Conservation (phyloP, 176 grass and related monocot species). For the Elaeis guineensis region DNA sequence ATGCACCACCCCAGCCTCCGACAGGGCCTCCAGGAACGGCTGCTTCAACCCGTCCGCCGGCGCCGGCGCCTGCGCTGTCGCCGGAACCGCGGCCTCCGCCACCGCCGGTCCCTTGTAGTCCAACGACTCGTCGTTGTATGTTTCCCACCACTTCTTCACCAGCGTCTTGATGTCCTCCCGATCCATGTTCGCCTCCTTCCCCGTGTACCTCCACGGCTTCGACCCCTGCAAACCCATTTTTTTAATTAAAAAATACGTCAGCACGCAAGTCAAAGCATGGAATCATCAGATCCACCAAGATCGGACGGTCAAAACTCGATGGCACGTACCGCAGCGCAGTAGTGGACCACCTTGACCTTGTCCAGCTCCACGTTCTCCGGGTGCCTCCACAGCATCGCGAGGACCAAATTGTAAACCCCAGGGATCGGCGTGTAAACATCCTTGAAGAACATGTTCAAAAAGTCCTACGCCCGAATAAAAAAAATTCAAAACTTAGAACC, state of each 20-base stretch:
- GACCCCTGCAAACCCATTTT: slow-evolving; percentile 39
- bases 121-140: slow-evolving; percentile 56
- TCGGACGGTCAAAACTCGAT: not conserved
- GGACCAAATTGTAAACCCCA: slow-evolving; percentile 62
- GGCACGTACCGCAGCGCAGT: slow-evolving; percentile 66
- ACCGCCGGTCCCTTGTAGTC: slow-evolving; percentile 49
- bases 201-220: slow-evolving; percentile 89
- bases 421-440: slow-evolving; percentile 86
- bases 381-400: slow-evolving; percentile 95
- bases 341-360: slow-evolving; percentile 85
- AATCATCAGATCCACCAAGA: not conserved
- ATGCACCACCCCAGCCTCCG: slow-evolving; percentile 39
- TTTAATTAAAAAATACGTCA: too few species aligned
- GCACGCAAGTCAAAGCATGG: too few species aligned
- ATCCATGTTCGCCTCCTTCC: slow-evolving; percentile 82
- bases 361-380: slow-evolving; percentile 84
- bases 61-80: not conserved
- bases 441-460: slow-evolving; percentile 88
- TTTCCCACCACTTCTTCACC: slow-evolving; percentile 66
- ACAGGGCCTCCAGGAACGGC: slow-evolving; percentile 37
- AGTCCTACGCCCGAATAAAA: slow-evolving; percentile 37
- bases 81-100: slow-evolving; percentile 14
- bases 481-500: too few species aligned
- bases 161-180: slow-evolving; percentile 74
- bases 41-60: slow-evolving; percentile 13